Conservation (phyloP, 78 protist genomes). For the Polysphondylium violaceum region DNA sequence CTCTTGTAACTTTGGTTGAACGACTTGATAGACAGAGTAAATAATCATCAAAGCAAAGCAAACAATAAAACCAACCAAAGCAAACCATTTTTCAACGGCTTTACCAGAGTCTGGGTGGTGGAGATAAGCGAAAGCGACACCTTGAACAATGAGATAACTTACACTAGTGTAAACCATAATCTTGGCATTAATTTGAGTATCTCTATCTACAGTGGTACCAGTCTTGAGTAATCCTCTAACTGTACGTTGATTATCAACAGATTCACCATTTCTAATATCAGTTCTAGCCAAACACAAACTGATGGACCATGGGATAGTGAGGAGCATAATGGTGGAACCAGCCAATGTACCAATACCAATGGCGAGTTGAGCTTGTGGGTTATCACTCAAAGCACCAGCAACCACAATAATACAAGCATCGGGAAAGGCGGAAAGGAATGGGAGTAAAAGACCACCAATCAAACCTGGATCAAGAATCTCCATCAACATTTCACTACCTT, state of each 20-base stretch:
- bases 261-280: slow-evolving; percentile 34
- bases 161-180: slow-evolving; percentile 64
- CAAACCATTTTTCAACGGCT: slow-evolving; percentile 61
- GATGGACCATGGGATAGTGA: slow-evolving; percentile 92
- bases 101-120: slow-evolving; percentile 19
- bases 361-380: slow-evolving; percentile 88
- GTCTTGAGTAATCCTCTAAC: slow-evolving; percentile 21
- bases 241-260: slow-evolving; percentile 24
- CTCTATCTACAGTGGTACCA: slow-evolving; percentile 70
- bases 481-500: slow-evolving; percentile 87
- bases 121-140: slow-evolving; percentile 77
- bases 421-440: slow-evolving; percentile 94
- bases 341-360: slow-evolving; percentile 96
- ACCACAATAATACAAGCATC: slow-evolving; percentile 92
- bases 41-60: slow-evolving; percentile 29
- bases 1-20: slow-evolving; percentile 53
- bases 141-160: slow-evolving; percentile 87
- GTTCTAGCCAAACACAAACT: slow-evolving; percentile 31
- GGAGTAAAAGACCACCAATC: slow-evolving; percentile 89
- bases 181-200: slow-evolving; percentile 59
- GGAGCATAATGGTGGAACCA: slow-evolving; percentile 93
- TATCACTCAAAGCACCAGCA: slow-evolving; percentile 82
- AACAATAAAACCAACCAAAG: slow-evolving; percentile 78
- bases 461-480: slow-evolving; percentile 76
- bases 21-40: slow-evolving; percentile 79